Conservation (phyloP, 2,329 filamentous ascomycete species). For the Beauveria asiatica region DNA sequence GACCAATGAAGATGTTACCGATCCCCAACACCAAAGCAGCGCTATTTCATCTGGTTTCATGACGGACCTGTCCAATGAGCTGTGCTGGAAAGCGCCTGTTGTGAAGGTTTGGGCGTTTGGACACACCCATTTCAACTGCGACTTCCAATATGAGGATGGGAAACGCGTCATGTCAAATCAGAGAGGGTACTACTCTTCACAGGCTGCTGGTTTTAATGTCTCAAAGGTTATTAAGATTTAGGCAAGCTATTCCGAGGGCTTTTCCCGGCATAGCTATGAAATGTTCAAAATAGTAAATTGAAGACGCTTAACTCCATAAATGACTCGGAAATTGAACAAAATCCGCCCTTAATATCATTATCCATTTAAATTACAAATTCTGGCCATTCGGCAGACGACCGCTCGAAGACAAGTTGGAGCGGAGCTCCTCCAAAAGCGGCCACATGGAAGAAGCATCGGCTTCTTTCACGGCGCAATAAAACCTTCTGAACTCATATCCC, state of each 20-base stretch:
- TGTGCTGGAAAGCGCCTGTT: constrained; percentile 27
- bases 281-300: neutral
- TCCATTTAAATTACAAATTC: neutral
- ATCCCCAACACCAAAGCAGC: constrained; percentile 23
- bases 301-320: neutral
- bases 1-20: constrained; percentile 15
- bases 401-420: neutral
- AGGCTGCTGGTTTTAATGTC: neutral
- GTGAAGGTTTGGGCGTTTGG: constrained; percentile 39
- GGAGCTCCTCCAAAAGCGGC: neutral
- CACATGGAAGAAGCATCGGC: neutral
- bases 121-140: constrained; percentile 39
- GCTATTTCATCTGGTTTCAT: constrained; percentile 24
- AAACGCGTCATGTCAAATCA: constrained; percentile 23
- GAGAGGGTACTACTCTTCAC: constrained; percentile 20
- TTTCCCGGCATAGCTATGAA: neutral
- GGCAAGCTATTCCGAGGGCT: neutral
- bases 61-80: constrained; percentile 30
- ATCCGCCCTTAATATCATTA: neutral
- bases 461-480: neutral
- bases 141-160: constrained; percentile 23
- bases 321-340: neutral
- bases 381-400: neutral
- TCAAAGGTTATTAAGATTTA: neutral
- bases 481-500: neutral